Percentiles rank a stretch among this genome's conserved stretches.
Conservation (phyloP, 2,329 filamentous ascomycete species). For the Aspergillus piperis region DNA sequence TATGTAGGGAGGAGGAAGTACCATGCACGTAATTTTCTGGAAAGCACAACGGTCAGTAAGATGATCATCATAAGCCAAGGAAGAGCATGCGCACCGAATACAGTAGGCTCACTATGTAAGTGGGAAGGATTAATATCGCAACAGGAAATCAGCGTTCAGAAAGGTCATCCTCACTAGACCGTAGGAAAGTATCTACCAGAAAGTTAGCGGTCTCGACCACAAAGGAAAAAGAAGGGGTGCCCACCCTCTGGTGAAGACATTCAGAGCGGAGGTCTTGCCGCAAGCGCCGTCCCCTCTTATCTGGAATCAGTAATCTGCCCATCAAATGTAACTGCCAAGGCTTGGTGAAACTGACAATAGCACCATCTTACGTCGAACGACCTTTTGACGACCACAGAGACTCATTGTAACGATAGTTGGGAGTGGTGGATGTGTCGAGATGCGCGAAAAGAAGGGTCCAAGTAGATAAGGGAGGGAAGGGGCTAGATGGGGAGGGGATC, state of each 20-base stretch:
- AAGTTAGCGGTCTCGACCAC: slow-evolving; percentile 21
- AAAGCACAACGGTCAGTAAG: slow-evolving; percentile 28
- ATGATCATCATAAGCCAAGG: slow-evolving; percentile 12
- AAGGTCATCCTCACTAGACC: slow-evolving; percentile 69
- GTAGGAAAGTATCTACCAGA: slow-evolving; percentile 83
- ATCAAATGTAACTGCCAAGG: not conserved
- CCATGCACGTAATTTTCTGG: slow-evolving; percentile 96
- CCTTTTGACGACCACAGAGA: slow-evolving; percentile 73
- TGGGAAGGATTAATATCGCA: slow-evolving; percentile 25
- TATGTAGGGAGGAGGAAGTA: slow-evolving; percentile 47
- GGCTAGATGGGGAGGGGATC: slow-evolving; percentile 7
- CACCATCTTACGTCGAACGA: slow-evolving; percentile 94
- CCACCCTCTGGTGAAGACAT: slow-evolving; percentile 96
- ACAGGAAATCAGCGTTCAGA: not conserved
- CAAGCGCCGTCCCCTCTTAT: slow-evolving; percentile 88
- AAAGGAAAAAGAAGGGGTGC: slow-evolving; percentile 14
- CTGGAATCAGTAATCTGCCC: slow-evolving; percentile 23
- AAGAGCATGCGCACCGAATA: slow-evolving; percentile 63
- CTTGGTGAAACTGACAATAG: slow-evolving; percentile 62
- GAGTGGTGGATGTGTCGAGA: slow-evolving; percentile 4
- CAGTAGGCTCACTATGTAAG: slow-evolving; percentile 74
- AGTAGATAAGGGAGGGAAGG: slow-evolving; percentile 26
- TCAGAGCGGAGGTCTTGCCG: slow-evolving; percentile 94
- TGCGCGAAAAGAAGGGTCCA: slow-evolving; percentile 12
- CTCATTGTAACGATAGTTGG: slow-evolving; percentile 44